Evolutionary conservation across 129 eudicot species (phyloP).

Genomic region (Cynara cardunculus): DNA sequence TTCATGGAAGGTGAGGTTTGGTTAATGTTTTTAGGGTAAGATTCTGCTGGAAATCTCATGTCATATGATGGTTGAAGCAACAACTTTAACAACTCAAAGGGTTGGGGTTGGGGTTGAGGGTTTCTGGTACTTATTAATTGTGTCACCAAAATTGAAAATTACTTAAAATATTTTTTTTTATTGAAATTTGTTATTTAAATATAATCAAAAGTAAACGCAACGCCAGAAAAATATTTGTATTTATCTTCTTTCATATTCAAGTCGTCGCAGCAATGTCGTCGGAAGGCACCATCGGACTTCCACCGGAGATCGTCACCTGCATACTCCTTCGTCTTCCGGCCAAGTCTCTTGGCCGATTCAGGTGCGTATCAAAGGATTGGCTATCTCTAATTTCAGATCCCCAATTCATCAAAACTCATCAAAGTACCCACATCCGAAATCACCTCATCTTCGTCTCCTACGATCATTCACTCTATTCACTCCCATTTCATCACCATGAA

Average conservation of each 20-base stretch:
- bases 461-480: not conserved
- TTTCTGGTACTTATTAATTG: too few species aligned
- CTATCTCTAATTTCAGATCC: conserved; percentile 32
- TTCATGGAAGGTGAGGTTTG: too few species aligned
- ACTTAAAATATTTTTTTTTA: too few species aligned
- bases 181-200: too few species aligned
- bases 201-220: too few species aligned
- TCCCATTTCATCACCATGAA: not conserved
- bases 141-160: too few species aligned
- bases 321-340: conserved; percentile 40
- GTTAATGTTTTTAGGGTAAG: too few species aligned
- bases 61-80: too few species aligned
- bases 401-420: conserved; percentile 42
- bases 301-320: conserved; percentile 38
- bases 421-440: not conserved
- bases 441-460: conserved; percentile 25
- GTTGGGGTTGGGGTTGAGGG: too few species aligned
- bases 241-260: not conserved
- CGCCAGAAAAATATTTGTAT: too few species aligned
- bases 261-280: not conserved
- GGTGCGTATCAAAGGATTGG: conserved; percentile 51
- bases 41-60: too few species aligned
- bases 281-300: not conserved
- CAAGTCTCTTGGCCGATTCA: conserved; percentile 36
- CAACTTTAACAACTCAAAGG: too few species aligned